Evolutionary conservation across 768 basidiomycete species (phyloP), one percentile per base, ranked within the genome.

Genomic region (Auricularia heimuer): DNA sequence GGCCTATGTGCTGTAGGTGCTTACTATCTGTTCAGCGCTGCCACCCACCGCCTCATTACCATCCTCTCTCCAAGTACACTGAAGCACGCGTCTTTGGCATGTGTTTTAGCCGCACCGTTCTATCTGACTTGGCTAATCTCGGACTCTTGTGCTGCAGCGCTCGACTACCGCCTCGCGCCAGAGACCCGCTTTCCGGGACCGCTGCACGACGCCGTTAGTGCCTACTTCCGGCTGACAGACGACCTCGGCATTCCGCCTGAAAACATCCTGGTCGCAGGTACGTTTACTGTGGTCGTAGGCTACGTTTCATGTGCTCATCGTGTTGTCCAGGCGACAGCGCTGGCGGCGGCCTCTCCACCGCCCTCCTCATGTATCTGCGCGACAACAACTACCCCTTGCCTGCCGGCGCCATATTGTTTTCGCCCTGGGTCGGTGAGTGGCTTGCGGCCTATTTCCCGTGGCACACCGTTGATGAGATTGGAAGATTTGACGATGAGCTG

Each of bases 151-250:
- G 73, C 39, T 79, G 14, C 79, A 96, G 81, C 94, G 7, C 79
- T 99, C 67, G 94, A 97, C 73, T 99, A 99, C 75, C 91, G 96
- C 11, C 81, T 99, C 42, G 95, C 96, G 0, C 96, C 96, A 1
- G 96, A 99, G 75, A 94, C 94, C 3, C 83, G 84, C 54, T 99
- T 98, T 75, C 96, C 96, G 0, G 92, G 94, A 0, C 90, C 94
- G 54, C 75, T 90, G 4, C 85, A 88, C 69, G 96, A 99, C 70
- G 90, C 87, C 24, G 91, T 94, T 62, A 83, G 80, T 51, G 90
- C 87, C 0, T 99, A 98, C 73, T 80, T 99, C 68, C 82, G 95
- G 21, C 81, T 99, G 24, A 81, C 88, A 1, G 88, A 93, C 64
- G 94, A 97, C 66, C 83, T 98, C 54, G 85, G 87, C 60, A 92